Conservation (phyloP, 2,329 filamentous ascomycete genomes). For the Colletotrichum echinochloae region DNA sequence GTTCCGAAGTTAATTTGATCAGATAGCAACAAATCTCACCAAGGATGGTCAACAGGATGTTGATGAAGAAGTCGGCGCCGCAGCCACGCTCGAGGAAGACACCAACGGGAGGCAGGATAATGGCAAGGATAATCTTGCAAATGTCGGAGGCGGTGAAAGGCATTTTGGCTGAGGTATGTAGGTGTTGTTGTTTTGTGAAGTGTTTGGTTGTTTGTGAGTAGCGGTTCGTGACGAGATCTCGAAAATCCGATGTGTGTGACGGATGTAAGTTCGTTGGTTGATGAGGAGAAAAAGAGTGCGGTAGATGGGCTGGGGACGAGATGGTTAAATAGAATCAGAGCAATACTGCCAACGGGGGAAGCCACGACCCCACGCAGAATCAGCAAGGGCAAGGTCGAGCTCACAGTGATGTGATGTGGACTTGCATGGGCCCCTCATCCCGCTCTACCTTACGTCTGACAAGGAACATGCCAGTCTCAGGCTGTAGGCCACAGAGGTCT, state of each 20-base stretch:
- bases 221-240: conserved; percentile 25
- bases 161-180: conserved; percentile 56
- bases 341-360: neutral
- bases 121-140: conserved; percentile 82
- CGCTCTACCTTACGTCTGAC: conserved; percentile 37
- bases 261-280: conserved; percentile 30
- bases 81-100: conserved; percentile 96
- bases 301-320: conserved; percentile 32
- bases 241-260: conserved; percentile 12
- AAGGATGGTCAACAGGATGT: conserved; percentile 87
- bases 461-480: conserved; percentile 38
- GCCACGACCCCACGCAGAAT: conserved; percentile 7
- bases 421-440: conserved; percentile 40
- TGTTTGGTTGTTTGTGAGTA: conserved; percentile 18
- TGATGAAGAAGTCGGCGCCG: conserved; percentile 88
- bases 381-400: conserved; percentile 29
- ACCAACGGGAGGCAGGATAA: conserved; percentile 89
- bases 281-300: neutral
- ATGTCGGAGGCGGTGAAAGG: conserved; percentile 69
- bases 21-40: conserved; percentile 52
- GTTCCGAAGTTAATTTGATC: neutral
- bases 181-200: neutral
- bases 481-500: conserved; percentile 25
- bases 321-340: conserved; percentile 21
- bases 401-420: conserved; percentile 42